phyloP scores from a whole-genome alignment of 805 yeast genomes.

The Teunomyces lycoperdinae region DNA sequence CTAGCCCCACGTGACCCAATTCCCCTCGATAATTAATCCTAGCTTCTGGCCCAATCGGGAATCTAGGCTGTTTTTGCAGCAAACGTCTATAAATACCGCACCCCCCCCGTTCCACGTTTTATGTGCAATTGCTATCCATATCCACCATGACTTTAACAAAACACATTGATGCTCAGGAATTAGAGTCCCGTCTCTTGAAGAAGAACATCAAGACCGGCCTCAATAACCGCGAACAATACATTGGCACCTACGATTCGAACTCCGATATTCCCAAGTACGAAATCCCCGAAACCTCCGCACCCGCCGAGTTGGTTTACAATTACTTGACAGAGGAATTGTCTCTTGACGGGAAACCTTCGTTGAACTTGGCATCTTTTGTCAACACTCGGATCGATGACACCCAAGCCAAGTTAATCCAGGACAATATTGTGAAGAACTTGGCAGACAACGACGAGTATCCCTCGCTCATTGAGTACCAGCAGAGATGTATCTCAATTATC shows the following conservation, averaged over 20 bases:
- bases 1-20: too few relatives aligned
- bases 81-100: background rate
- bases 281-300: conserved; percentile 57
- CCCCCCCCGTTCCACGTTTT: background rate
- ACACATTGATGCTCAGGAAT: conserved; percentile 44
- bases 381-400: conserved; percentile 63
- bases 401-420: conserved; percentile 48
- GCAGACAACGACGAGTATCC: conserved; percentile 96
- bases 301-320: conserved; percentile 52
- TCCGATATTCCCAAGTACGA: conserved; percentile 52
- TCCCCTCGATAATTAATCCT: too few relatives aligned
- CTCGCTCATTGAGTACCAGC: conserved; percentile 71
- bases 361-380: conserved; percentile 88
- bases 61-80: background rate
- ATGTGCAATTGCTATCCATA: background rate
- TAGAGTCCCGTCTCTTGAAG: conserved; percentile 34
- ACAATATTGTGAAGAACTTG: conserved; percentile 79
- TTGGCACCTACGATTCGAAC: conserved; percentile 30
- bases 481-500: conserved; percentile 77
- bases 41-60: too few relatives aligned
- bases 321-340: conserved; percentile 70
- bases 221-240: conserved; percentile 26
- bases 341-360: conserved; percentile 79
- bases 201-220: conserved; percentile 17
- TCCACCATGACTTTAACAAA: conserved; percentile 40